Base-by-base conservation (phyloP, 805 yeast species). In the Saturnispora quitensis region DNA sequence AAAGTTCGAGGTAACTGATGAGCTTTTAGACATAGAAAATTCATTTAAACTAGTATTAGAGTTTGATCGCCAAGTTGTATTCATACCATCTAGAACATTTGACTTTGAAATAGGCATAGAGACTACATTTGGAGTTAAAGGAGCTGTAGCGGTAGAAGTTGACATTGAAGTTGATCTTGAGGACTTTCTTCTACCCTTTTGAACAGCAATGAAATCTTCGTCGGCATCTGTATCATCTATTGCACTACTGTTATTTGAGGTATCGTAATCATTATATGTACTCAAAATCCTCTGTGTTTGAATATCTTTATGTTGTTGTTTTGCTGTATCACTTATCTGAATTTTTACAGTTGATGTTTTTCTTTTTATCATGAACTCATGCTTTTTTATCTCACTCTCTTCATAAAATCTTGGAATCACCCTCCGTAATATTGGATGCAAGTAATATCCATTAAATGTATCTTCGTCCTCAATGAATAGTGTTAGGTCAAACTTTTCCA, bases 371-470 rank as follows among this genome's bases (percentile, higher is more conserved):
- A 17, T 35, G 3, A 20, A 17, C 22, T 45, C 36, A 27, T 48
- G 51, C 15, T 45, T 33, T n/a, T 34, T 34, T 1, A 46, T 18
- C 20, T 54, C 53, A n/a, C 56, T 56, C 28, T 50, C 55, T 34
- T 47, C 49, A 25, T 52, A 47, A 48, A 60, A 48, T 3, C 60
- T 57, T 15, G 66, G 68, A 28, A 64, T 59, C 9, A 60, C 54
- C 8, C 66, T 63, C 61, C 61, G 57, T 8, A 63, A 46, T 15
- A 58, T 45, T 4, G 66, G 68, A 57, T 65, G 69, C 53, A 77
- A 64, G 52, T 75, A 77, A 5, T 62, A 60, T 18, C 66, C 67
- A 53, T 78, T 76, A 58, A 71, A 77, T 1, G 50, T 59, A 3
- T 64, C 60, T 5, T 64, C 48, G 46, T 74, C 70, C 13, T 50